phyloP scores from a whole-genome alignment of 345 rosid genomes.

The Dimocarpus longan region DNA sequence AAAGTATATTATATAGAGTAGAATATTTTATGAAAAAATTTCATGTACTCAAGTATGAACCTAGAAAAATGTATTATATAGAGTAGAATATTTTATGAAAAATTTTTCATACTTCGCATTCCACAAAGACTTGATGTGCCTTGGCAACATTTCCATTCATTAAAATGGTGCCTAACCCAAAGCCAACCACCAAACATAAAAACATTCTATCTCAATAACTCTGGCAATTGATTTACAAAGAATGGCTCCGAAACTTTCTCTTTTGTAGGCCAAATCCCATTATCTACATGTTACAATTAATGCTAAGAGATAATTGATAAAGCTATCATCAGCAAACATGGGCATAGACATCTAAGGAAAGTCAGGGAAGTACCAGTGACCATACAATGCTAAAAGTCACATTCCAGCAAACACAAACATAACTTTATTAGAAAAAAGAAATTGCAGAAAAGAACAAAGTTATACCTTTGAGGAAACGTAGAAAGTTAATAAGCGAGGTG shows the following conservation, averaged over 20 bases:
- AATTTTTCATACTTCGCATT: neutral
- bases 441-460: neutral
- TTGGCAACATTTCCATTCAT: neutral
- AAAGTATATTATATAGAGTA: neutral
- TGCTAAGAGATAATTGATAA: neutral
- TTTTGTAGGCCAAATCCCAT: neutral
- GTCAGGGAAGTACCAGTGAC: neutral
- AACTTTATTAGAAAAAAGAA: neutral
- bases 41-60: neutral
- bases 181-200: neutral
- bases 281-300: neutral
- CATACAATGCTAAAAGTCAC: neutral
- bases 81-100: neutral
- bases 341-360: neutral
- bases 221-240: neutral
- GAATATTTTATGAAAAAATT: too few relatives aligned
- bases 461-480: slow-evolving; percentile 86
- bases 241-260: neutral
- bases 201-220: neutral
- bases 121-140: neutral
- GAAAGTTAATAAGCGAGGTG: slow-evolving; percentile 55
- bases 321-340: neutral
- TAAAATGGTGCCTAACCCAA: neutral
- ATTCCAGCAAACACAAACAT: slow-evolving; percentile 14
- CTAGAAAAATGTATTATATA: neutral